Evolutionary conservation across 768 basidiomycete species (phyloP).

Genomic region (Boletellus emodensis): DNA sequence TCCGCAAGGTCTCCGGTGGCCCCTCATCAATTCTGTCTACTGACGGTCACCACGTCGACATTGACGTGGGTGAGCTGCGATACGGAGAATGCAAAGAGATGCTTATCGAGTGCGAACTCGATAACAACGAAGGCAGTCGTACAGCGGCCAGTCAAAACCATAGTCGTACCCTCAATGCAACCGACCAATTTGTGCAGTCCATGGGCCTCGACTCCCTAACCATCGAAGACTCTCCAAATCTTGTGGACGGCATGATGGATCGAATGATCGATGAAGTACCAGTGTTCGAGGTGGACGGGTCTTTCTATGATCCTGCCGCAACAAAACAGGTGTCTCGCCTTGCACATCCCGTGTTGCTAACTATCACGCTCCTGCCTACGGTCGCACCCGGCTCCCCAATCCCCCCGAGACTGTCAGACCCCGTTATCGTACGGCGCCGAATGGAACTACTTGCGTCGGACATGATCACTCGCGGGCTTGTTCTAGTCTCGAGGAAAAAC

Average conservation of each 20-base stretch:
- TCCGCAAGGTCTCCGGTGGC: constrained; percentile 92
- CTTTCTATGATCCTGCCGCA: constrained; percentile 89
- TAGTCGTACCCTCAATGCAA: constrained; percentile 59
- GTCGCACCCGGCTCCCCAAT: constrained; percentile 31
- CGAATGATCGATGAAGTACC: constrained; percentile 97
- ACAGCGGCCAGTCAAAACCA: constrained; percentile 8
- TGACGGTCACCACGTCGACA: constrained; percentile 93
- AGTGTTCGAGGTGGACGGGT: constrained; percentile 92
- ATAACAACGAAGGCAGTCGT: constrained; percentile 55
- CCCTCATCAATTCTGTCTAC: constrained; percentile 80
- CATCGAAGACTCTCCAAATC: constrained; percentile 67
- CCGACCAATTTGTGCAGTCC: constrained; percentile 83
- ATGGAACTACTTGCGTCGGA: constrained; percentile 97
- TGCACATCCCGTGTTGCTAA: constrained; percentile 91
- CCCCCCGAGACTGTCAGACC: constrained; percentile 57
- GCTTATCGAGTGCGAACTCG: constrained; percentile 87
- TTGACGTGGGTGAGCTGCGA: constrained; percentile 89
- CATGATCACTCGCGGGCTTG: constrained; percentile 93
- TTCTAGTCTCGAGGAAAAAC: constrained; percentile 89
- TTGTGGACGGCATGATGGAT: constrained; percentile 91
- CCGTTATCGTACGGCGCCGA: constrained; percentile 84
- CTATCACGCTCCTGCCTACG: constrained; percentile 80
- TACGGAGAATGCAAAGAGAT: constrained; percentile 99
- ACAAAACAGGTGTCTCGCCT: constrained; percentile 82
- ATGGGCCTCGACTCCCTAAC: constrained; percentile 75